Percentiles rank a stretch among this genome's conserved stretches.
phyloP scores from a whole-genome alignment of 164 flowering plant species.

The Liquidambar formosana region DNA sequence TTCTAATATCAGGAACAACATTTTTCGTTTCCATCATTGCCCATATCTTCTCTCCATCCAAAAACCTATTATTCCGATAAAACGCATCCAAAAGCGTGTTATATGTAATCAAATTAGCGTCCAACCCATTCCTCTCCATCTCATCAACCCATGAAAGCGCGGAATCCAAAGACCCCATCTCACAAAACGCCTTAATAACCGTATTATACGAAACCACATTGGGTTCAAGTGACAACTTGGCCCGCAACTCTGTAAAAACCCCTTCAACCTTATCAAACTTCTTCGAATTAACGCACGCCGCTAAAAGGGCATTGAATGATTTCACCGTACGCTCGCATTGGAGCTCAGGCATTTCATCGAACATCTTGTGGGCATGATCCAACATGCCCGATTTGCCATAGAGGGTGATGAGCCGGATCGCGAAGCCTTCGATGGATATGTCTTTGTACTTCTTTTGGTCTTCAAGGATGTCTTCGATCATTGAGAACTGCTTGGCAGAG shows the following conservation, averaged over 20 bases:
- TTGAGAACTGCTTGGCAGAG: constrained; percentile 18
- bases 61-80: constrained; percentile 22
- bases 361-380: constrained; percentile 47
- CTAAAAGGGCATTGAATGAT: constrained; percentile 52
- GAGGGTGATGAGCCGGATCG: constrained; percentile 24
- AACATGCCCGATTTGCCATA: constrained; percentile 46
- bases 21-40: constrained; percentile 32
- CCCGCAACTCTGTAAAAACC: constrained; percentile 34
- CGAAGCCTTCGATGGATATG: constrained; percentile 30
- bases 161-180: constrained; percentile 35
- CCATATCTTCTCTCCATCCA: constrained; percentile 49
- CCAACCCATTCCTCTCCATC: constrained; percentile 38
- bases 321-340: constrained; percentile 37
- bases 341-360: constrained; percentile 54
- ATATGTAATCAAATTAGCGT: constrained; percentile 40
- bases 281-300: constrained; percentile 33
- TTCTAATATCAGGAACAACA: constrained; percentile 27
- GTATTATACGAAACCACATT: constrained; percentile 44
- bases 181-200: constrained; percentile 36
- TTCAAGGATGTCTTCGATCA: constrained; percentile 40
- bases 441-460: constrained; percentile 39
- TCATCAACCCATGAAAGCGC: constrained; percentile 37
- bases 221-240: constrained; percentile 26
- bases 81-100: constrained; percentile 39
- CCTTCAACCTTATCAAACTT: constrained; percentile 28